A percentile compares a stretch with the other conserved stretches of the same genome.
Conservation (phyloP, 2,329 filamentous ascomycete species). For the Colletotrichum chlorophyti region DNA sequence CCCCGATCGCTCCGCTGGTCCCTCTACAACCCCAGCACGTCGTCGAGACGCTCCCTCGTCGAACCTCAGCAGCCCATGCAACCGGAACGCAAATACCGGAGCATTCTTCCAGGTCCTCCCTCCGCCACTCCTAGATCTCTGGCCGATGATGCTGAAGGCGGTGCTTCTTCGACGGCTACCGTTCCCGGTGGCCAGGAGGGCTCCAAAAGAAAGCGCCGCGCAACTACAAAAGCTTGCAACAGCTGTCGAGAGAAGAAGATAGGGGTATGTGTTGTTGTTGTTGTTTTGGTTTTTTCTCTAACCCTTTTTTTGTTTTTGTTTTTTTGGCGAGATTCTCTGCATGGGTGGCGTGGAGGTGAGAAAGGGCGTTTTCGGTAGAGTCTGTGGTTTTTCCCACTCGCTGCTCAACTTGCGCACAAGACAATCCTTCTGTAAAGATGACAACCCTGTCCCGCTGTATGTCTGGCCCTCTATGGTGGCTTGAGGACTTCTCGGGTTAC, state of each 20-base stretch:
- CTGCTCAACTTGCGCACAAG: no score
- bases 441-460: no score
- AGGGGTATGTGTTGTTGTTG: neutral
- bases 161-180: neutral
- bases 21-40: neutral
- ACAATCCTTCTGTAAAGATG: no score
- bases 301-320: no score
- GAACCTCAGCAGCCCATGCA: slow-evolving; percentile 15
- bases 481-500: no score
- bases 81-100: slow-evolving; percentile 23
- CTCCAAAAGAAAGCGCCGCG: slow-evolving; percentile 15
- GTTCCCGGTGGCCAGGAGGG: neutral
- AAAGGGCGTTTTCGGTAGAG: no score
- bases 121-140: neutral
- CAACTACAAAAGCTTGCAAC: slow-evolving; percentile 9
- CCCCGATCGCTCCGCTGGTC: slow-evolving; percentile 1
- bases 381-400: no score
- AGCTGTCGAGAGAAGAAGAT: slow-evolving; percentile 22
- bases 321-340: no score
- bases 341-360: no score
- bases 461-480: no score
- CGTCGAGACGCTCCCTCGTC: slow-evolving; percentile 1
- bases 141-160: neutral
- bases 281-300: neutral
- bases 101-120: slow-evolving; percentile 15